These are phyloP conservation scores for Chaetothyriales sp. DNA, from an alignment of 2,329 filamentous ascomycete genomes.

Conservation along the genomic window DNA sequence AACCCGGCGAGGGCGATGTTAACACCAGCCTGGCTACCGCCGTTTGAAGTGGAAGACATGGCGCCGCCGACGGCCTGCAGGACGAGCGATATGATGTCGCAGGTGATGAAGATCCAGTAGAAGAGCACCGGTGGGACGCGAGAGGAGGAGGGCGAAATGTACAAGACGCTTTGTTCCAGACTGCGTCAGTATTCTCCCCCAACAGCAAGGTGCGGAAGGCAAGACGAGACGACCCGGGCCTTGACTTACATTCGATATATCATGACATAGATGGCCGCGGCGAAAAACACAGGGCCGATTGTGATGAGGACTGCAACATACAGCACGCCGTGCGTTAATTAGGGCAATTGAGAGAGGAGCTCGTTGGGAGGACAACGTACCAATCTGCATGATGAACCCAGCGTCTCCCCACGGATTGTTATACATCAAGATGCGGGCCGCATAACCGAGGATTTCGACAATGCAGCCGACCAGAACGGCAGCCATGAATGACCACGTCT, in stretches of 20 bases:
- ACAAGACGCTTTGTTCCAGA: slow-evolving; percentile 20
- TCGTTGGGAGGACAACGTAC: too few species aligned
- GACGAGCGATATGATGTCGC: slow-evolving; percentile 30
- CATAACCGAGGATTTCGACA: slow-evolving; percentile 49
- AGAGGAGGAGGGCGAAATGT: slow-evolving; percentile 28
- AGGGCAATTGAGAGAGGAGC: slow-evolving; percentile 28
- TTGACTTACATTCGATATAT: slow-evolving; percentile 26
- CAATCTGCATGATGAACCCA: slow-evolving; percentile 53
- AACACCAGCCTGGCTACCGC: slow-evolving; percentile 20
- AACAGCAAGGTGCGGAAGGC: slow-evolving; percentile 20
- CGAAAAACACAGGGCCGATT: slow-evolving; percentile 42
- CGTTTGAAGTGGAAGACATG: slow-evolving; percentile 19
- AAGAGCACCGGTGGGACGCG: slow-evolving; percentile 26
- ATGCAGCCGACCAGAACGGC: slow-evolving; percentile 44
- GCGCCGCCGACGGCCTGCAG: slow-evolving; percentile 31
- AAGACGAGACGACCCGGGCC: slow-evolving; percentile 18
- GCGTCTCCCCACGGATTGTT: slow-evolving; percentile 45
- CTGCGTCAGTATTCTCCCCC: not conserved
- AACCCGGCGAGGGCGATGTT: slow-evolving; percentile 31
- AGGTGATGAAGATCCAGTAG: slow-evolving; percentile 29
- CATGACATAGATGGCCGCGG: slow-evolving; percentile 54
- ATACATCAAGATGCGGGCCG: slow-evolving; percentile 44
- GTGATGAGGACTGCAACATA: slow-evolving; percentile 38
- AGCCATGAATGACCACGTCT: slow-evolving; percentile 30
- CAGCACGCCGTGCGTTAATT: not conserved